Evolutionary conservation across 2,329 filamentous ascomycete genomes (phyloP).

Genomic region (Alternaria brassicicola): DNA sequence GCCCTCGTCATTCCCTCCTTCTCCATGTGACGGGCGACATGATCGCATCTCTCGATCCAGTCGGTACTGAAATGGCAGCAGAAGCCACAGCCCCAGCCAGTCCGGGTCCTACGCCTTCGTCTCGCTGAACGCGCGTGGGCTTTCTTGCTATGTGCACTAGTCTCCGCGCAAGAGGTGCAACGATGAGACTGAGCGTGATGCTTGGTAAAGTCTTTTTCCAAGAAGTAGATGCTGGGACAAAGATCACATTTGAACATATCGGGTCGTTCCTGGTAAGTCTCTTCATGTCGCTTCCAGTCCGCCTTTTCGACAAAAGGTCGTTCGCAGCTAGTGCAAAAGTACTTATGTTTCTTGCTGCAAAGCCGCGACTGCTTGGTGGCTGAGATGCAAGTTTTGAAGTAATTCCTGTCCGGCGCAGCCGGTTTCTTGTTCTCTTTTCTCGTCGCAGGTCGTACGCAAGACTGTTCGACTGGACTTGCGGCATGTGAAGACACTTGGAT

Average conservation of each 20-base stretch:
- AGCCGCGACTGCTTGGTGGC: conserved; percentile 28
- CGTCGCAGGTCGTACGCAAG: not conserved
- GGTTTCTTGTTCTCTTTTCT: conserved; percentile 17
- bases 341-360: conserved; percentile 31
- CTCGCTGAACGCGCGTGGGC: conserved; percentile 50
- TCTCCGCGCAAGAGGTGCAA: conserved; percentile 55
- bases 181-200: conserved; percentile 67
- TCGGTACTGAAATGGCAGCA: conserved; percentile 66
- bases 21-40: conserved; percentile 70
- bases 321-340: conserved; percentile 55
- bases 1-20: conserved; percentile 56
- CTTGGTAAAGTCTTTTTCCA: conserved; percentile 68
- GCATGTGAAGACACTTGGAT: conserved; percentile 2
- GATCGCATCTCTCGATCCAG: conserved; percentile 68
- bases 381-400: conserved; percentile 40
- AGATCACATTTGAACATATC: conserved; percentile 68
- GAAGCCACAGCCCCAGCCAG: conserved; percentile 71
- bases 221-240: conserved; percentile 69
- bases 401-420: conserved; percentile 21
- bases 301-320: conserved; percentile 69
- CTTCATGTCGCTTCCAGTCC: conserved; percentile 71
- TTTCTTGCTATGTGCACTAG: conserved; percentile 58
- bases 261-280: conserved; percentile 69
- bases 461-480: conserved; percentile 6
- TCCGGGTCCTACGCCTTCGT: conserved; percentile 46